Base-by-base conservation (phyloP, 23 red algal genomes). In the Gracilariopsis chorda region DNA sequence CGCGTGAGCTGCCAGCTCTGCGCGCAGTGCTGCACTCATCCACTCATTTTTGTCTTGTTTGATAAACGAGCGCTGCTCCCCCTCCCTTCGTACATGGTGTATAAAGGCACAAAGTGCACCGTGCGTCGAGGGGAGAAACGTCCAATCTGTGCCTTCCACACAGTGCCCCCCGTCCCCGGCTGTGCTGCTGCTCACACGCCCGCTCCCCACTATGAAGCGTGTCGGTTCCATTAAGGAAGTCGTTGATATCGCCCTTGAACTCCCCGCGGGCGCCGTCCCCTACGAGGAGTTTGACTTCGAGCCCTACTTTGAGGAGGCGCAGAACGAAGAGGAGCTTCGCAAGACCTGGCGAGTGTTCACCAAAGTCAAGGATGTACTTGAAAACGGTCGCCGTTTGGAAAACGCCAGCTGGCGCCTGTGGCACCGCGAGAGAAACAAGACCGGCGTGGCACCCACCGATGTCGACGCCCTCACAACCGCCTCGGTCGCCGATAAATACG, bases 321-420 rank as follows among this genome's bases (percentile, higher is more conserved):
- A 95, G 86, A 87, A 87, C 48, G 96, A 98, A 75, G 96, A 98
- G 68, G 96, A 98, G 59, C 91, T 98, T 69, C 92, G 96, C 47
- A 95, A 95, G 84, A 98, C 96, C 42, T 98, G 96, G 96, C 71
- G 96, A 10, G 92, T 98, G 10, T 98, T 98, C 82, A 98, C 96
- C 79, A 94, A 95, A 51, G 92, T 98, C 77, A 98, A 98, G 60
- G 96, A 98, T 84, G 96, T 98, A 19, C 70, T 98, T 7, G 96
- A 98, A 23, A 92, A 94, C 43, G 96, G 96, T 13, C 84, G 92
- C 60, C 83, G 96, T 40, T 88, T 98, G 53, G 96, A 98, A 49
- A 98, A 98, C 67, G 94, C 94, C 52, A 87, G 79, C 30, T 92
- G 93, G 92, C 95, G 92, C 30, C 45, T 94, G 27, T 98, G 92